Conservation (phyloP, 2,329 filamentous ascomycete species). For the Claviceps fusiformis region DNA sequence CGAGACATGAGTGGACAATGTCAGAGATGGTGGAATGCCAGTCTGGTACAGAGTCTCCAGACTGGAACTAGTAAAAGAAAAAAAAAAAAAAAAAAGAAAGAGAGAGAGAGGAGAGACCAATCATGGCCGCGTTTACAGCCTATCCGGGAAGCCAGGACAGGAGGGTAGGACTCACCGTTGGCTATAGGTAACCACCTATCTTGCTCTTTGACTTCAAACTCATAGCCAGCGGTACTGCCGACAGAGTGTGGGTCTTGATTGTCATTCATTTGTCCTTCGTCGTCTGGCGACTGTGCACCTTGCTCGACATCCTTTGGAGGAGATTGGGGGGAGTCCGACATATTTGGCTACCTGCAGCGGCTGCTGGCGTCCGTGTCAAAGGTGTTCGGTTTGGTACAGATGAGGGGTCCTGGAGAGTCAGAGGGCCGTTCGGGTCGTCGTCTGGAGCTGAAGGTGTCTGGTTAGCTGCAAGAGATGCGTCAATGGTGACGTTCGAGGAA, state of each 20-base stretch:
- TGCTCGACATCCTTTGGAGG: conserved; percentile 92
- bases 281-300: conserved; percentile 83
- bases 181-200: conserved; percentile 99
- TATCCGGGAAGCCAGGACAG: conserved; percentile 10
- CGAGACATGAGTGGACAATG: conserved; percentile 40
- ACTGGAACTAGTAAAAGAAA: neutral
- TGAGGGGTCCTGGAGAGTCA: conserved; percentile 22
- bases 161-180: conserved; percentile 70
- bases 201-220: conserved; percentile 99
- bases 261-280: conserved; percentile 90
- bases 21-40: conserved; percentile 21
- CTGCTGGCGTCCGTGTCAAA: conserved; percentile 47
- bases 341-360: conserved; percentile 66
- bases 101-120: neutral
- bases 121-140: neutral
- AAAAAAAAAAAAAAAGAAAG: too few relatives aligned
- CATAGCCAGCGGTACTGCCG: conserved; percentile 53
- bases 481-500: conserved; percentile 28
- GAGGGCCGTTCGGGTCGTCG: conserved; percentile 25
- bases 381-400: conserved; percentile 43
- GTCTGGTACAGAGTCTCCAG: conserved; percentile 2
- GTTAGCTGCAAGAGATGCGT: conserved; percentile 42
- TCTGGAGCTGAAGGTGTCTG: conserved; percentile 18
- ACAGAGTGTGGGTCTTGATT: conserved; percentile 63
- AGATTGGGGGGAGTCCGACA: conserved; percentile 78